Percentiles rank a stretch among this genome's conserved stretches.
phyloP scores from a whole-genome alignment of 306 rosid species.

The Potentilla sterilis region DNA sequence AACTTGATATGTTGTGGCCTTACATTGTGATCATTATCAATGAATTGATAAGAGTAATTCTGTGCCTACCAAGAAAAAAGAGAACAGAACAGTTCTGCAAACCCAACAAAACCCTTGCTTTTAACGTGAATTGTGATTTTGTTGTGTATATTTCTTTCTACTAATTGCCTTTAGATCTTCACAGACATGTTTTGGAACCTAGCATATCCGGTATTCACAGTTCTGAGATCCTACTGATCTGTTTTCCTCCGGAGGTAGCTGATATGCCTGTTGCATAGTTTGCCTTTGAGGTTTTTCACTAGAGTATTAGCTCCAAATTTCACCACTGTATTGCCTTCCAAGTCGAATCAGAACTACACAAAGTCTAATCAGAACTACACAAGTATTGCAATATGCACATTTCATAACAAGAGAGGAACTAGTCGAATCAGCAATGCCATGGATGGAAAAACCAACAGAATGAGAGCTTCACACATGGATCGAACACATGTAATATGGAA shows the following conservation, averaged over 20 bases:
- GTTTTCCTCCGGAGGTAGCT: not conserved
- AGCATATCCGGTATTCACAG: not conserved
- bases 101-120: not conserved
- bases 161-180: not conserved
- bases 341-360: no score
- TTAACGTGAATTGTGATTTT: not conserved
- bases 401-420: not conserved
- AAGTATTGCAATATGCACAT: not conserved
- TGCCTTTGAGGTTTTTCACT: not conserved
- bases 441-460: not conserved
- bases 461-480: not conserved
- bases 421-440: not conserved
- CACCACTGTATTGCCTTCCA: not conserved
- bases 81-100: not conserved
- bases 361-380: no score
- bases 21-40: not conserved
- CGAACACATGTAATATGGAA: slow-evolving; percentile 1
- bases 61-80: not conserved
- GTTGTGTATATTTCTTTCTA: not conserved
- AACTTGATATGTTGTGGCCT: not conserved
- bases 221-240: not conserved
- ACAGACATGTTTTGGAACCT: not conserved
- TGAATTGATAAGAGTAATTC: not conserved
- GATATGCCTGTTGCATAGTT: not conserved
- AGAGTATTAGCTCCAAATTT: not conserved